Conservation (phyloP, 257 asterid genomes). For the Echium plantagineum region DNA sequence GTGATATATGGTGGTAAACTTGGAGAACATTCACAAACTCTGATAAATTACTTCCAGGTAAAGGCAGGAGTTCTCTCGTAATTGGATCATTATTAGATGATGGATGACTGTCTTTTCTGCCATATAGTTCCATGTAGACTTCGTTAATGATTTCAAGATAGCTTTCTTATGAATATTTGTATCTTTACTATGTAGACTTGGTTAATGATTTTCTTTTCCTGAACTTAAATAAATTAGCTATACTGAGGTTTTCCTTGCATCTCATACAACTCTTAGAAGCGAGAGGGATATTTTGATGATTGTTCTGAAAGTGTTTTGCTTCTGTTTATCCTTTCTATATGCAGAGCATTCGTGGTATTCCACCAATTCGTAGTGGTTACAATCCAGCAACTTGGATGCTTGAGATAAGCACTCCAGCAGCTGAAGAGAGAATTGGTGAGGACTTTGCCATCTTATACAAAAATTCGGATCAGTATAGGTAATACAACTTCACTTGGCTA, state of each 20-base stretch:
- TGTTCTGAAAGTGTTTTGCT: not conserved
- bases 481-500: not conserved
- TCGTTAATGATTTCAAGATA: no score
- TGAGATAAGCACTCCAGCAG: conserved; percentile 64
- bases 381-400: conserved; percentile 98
- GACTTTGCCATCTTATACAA: conserved; percentile 56
- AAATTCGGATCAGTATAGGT: conserved; percentile 57
- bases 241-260: no score
- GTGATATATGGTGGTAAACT: conserved; percentile 89
- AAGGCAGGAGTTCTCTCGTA: not conserved
- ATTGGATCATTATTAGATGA: not conserved
- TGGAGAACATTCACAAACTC: conserved; percentile 59
- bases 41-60: conserved; percentile 82
- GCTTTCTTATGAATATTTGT: no score
- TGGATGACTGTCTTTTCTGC: no score
- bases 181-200: no score
- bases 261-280: no score
- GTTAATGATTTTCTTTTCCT: no score
- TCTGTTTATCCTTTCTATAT: conserved; percentile 3
- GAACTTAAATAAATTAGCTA: no score
- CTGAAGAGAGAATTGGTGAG: conserved; percentile 46
- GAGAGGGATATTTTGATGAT: not conserved
- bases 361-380: conserved; percentile 52
- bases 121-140: no score
- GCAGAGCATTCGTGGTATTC: conserved; percentile 49